These are phyloP conservation scores for Fusarium longipes DNA, from an alignment of 2,329 filamentous ascomycete genomes.

Conservation along the genomic window DNA sequence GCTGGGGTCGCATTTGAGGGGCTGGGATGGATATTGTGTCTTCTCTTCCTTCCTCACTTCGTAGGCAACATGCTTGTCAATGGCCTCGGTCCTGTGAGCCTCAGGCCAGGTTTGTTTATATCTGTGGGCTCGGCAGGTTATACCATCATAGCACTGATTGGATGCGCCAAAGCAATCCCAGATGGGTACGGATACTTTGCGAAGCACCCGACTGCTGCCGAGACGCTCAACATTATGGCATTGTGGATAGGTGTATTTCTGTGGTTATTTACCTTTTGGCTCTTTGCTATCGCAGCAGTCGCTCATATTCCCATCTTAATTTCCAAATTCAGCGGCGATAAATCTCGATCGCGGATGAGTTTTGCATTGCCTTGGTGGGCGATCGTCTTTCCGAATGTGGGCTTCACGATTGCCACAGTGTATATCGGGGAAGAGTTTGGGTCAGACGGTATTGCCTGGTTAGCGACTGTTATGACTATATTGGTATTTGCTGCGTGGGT, in stretches of 20 bases:
- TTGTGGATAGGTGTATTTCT: constrained; percentile 15
- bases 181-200: constrained; percentile 4
- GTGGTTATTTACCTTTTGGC: constrained; percentile 8
- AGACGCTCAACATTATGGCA: constrained; percentile 1
- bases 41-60: not conserved
- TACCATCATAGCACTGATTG: constrained; percentile 7
- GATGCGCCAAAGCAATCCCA: constrained; percentile 7
- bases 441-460: not conserved
- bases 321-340: not conserved
- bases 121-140: constrained; percentile 8
- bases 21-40: not conserved
- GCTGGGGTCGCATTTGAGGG: not conserved
- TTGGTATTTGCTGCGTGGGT: not conserved
- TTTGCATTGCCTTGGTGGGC: constrained; percentile 13
- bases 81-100: not conserved
- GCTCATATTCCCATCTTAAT: constrained; percentile 3
- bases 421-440: constrained; percentile 6
- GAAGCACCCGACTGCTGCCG: not conserved
- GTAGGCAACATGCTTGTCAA: not conserved
- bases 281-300: not conserved
- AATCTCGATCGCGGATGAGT: not conserved
- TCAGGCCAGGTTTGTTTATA: not conserved
- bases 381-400: constrained; percentile 6
- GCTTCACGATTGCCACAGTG: constrained; percentile 7
- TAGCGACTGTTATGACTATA: constrained; percentile 4